Evolutionary conservation across 2,329 filamentous ascomycete genomes (phyloP), one percentile per base, ranked within the genome.

Genomic region (Capronia coronata): DNA sequence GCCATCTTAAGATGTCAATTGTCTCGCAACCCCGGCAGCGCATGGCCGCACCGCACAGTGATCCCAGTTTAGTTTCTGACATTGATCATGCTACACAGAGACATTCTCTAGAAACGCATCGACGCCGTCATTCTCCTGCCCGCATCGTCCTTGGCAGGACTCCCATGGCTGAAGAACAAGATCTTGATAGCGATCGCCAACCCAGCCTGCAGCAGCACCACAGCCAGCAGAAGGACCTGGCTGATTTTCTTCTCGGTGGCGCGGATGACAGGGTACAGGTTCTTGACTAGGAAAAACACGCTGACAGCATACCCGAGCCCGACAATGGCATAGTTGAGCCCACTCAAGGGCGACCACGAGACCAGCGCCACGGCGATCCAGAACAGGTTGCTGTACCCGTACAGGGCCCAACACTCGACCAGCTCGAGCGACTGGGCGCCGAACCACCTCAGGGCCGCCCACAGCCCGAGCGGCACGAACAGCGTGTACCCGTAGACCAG

Each of bases 311-410:
- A 91, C 27, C 89, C 89, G 56, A 96, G 76, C 23, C 79, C 89
- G 13, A 96, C 90, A 67, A 98, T 94, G 14, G 88, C 80, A 79
- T 87, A 97, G 73, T 98, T 98, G 59, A 98, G 79, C 48, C 88
- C 81, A 47, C 81, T 82, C 61, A 96, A 73, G 46, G 86, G 85
- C 57, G 86, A 91, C 86, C 90, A 96, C 65, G 85, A 89, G 59
- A 96, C 87, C 55, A 94, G 71, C 41, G 93, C 90, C 37, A 98
- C 90, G 2, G 86, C 87, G 61, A 98, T 90, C 93, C 93, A 98
- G 64, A 98, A 87, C 63, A 98, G 75, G 71, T 98, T 98, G 49
- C 86, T 81, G 74, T 98, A 98, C 47, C 93, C 93, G 68, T 97
- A 98, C 29, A 98, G 75, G 52, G 89, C 87, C 82, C 87, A 90